Percentiles rank a stretch among this genome's conserved stretches.
Conservation (phyloP, 2,329 filamentous ascomycete species). For the Exophiala phaeomuriformis region DNA sequence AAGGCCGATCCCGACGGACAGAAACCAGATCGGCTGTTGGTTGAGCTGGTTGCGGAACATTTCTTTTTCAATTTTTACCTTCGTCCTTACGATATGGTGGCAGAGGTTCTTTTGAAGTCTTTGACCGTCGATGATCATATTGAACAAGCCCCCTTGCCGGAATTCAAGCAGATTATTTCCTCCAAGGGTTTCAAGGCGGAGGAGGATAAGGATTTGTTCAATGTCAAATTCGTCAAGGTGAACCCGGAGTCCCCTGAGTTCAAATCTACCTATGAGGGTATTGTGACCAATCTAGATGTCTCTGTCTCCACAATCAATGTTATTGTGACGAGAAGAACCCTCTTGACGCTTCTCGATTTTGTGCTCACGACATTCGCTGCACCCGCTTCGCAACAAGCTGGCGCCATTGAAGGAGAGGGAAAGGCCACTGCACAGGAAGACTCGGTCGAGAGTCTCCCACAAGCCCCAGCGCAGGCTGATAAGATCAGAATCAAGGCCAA, state of each 20-base stretch:
- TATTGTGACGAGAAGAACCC: slow-evolving; percentile 84
- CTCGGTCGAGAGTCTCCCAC: slow-evolving; percentile 4
- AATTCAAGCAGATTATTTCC: slow-evolving; percentile 97
- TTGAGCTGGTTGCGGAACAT: slow-evolving; percentile 81
- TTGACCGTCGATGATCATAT: slow-evolving; percentile 92
- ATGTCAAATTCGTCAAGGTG: slow-evolving; percentile 81
- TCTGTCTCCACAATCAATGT: slow-evolving; percentile 93
- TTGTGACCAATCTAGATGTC: slow-evolving; percentile 87
- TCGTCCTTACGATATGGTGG: slow-evolving; percentile 83
- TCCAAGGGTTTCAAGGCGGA: slow-evolving; percentile 67
- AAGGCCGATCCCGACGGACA: slow-evolving; percentile 68
- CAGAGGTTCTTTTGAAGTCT: slow-evolving; percentile 79
- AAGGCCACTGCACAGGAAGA: slow-evolving; percentile 35
- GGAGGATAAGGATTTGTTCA: slow-evolving; percentile 72
- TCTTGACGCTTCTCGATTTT: slow-evolving; percentile 89
- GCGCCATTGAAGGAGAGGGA: slow-evolving; percentile 33
- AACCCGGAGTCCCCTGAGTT: slow-evolving; percentile 91
- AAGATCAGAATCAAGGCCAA: slow-evolving; percentile 92
- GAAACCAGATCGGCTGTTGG: slow-evolving; percentile 71
- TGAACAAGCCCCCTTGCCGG: slow-evolving; percentile 70
- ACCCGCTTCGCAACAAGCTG: slow-evolving; percentile 38
- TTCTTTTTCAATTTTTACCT: slow-evolving; percentile 86
- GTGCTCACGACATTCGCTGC: slow-evolving; percentile 84
- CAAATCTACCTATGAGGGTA: slow-evolving; percentile 80
- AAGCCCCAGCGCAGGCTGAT: slow-evolving; percentile 37